Conservation (phyloP, 106 monocot species). For the Narthecium ossifragum region DNA sequence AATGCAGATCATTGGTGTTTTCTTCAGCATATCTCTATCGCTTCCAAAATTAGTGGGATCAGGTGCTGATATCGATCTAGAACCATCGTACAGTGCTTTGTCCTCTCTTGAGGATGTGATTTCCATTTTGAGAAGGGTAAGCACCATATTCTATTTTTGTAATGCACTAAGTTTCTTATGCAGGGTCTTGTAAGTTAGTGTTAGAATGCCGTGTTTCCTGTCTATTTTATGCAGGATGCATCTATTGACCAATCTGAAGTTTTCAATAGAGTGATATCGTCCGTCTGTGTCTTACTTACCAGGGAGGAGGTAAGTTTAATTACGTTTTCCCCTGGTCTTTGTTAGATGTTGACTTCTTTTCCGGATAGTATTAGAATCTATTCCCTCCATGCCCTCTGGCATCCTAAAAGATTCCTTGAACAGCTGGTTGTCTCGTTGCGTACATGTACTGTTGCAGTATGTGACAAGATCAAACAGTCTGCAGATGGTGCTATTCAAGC, state of each 20-base stretch:
- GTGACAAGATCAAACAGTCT: constrained; percentile 94
- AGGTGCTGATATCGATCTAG: constrained; percentile 53
- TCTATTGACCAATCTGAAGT: constrained; percentile 96
- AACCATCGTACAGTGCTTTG: constrained; percentile 84
- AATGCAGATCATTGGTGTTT: constrained; percentile 68
- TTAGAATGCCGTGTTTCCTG: constrained; percentile 6
- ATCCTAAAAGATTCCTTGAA: constrained; percentile 9
- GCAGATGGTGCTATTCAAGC: constrained; percentile 95
- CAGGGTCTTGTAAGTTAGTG: constrained; percentile 1
- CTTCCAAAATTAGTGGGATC: constrained; percentile 65
- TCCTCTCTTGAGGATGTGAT: constrained; percentile 91
- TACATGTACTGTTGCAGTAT: constrained; percentile 57
- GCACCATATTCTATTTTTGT: neutral
- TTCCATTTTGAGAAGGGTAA: constrained; percentile 87
- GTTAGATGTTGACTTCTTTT: neutral
- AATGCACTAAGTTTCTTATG: neutral
- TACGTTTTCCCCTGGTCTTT: neutral
- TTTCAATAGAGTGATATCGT: constrained; percentile 73
- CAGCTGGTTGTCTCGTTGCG: constrained; percentile 85
- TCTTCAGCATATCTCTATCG: constrained; percentile 87
- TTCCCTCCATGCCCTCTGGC: too few species aligned
- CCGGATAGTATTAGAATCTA: neutral
- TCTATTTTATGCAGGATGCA: constrained; percentile 62
- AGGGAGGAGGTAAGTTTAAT: constrained; percentile 87
- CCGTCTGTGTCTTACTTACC: constrained; percentile 78